Evolutionary conservation across 495 filamentous ascomycete species (phyloP).

Genomic region (Xylaria bambusicola): DNA sequence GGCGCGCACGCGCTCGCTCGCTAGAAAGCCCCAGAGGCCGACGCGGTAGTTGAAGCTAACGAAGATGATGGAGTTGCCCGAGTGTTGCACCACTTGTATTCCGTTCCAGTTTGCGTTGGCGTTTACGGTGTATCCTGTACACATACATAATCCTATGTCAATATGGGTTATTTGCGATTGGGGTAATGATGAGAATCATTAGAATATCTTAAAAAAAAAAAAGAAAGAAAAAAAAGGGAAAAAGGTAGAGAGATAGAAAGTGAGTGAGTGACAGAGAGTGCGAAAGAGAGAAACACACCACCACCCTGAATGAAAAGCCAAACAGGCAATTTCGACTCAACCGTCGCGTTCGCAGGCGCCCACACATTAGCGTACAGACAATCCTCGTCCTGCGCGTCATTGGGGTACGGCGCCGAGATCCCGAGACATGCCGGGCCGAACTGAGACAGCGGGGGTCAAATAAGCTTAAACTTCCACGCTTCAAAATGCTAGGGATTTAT

Average conservation of each 20-base stretch:
- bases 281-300: constrained; percentile 34
- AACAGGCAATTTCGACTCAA: constrained; percentile 58
- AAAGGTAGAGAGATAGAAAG: not conserved
- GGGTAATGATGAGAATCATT: not conserved
- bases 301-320: constrained; percentile 80
- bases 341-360: constrained; percentile 58
- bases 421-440: constrained; percentile 56
- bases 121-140: constrained; percentile 57
- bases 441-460: constrained; percentile 15
- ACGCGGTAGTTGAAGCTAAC: constrained; percentile 78
- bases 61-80: constrained; percentile 62
- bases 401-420: constrained; percentile 38
- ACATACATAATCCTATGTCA: no score
- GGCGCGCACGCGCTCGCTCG: constrained; percentile 57
- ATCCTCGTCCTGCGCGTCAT: constrained; percentile 60
- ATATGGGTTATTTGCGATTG: no score
- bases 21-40: constrained; percentile 72
- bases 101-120: constrained; percentile 70
- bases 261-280: not conserved
- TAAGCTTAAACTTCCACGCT: not conserved
- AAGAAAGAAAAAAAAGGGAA: not conserved
- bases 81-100: constrained; percentile 59
- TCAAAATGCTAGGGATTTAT: not conserved
- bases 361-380: constrained; percentile 78
- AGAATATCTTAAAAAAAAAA: not conserved